Base-by-base conservation (phyloP, 345 rosid species). In the Acer negundo region DNA sequence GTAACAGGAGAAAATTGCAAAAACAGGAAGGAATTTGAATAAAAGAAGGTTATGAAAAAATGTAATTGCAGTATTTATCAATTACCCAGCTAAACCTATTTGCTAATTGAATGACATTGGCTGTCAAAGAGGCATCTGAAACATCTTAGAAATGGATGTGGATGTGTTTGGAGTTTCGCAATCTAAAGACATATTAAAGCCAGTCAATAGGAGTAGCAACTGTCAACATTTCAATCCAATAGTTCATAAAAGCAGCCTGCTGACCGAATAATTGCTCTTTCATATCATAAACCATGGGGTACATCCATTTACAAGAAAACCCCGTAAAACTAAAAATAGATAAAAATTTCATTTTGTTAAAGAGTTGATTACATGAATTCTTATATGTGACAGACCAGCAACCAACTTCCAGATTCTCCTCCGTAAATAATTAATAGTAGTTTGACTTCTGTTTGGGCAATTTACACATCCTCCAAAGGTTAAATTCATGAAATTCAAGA, bases 221-320 rank as follows among this genome's bases (percentile, higher is more conserved):
- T 20, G 40, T 49, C 40, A 47, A 47, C 17, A 69, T 23, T 69
- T 69, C 58, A 47, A 69, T 47, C 56, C 59, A 69, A 69, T 53
- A 20, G 2, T 31, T 47, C 38, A 1, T 53, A 7, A 69, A 47
- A 3, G 15, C 44, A 68, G 9, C 55, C 49, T 68, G 8, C 73
- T 70, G 73, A 24, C 35, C 17, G 10, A 11, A 53, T 11, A 23
- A 20, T 69, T 3, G n/a, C n/a, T 4, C 61, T 26, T 17, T 5
- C 10, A 26, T 17, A 38, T 56, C 26, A 72, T 58, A 44, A 55
- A 10, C 35, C 31, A 72, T n/a, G 28, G 58, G 31, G n/a, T n/a
- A n/a, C n/a, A n/a, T n/a, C n/a, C n/a, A n/a, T n/a, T n/a, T n/a
- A 72, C 28, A 20, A 38, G 19, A 56, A 69, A 72, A 56, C 17